These are phyloP conservation scores for Pythium scleroteichum DNA, from an alignment of 352 stramenopile genomes.

Conservation along the genomic window DNA sequence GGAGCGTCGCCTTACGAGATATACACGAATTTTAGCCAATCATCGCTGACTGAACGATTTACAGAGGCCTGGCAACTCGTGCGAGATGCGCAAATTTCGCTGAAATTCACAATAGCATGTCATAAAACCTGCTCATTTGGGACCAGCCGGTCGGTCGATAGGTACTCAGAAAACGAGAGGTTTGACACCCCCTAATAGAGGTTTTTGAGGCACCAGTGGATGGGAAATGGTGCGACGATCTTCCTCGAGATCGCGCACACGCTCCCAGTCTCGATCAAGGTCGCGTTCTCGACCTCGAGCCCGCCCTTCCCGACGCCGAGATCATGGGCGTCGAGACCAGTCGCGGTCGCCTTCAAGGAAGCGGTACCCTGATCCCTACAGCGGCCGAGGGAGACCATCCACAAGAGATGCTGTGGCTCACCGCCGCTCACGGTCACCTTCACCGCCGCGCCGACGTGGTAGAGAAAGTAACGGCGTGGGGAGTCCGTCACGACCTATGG, in stretches of 20 bases:
- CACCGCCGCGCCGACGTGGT: slow-evolving; percentile 3
- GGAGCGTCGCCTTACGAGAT: too few relatives aligned
- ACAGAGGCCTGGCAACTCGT: too few relatives aligned
- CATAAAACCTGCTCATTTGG: too few relatives aligned
- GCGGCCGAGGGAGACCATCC: neutral
- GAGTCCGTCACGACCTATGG: slow-evolving; percentile 39
- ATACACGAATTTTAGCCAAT: too few relatives aligned
- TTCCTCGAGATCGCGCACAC: neutral
- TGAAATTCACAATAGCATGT: too few relatives aligned
- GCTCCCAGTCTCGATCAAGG: slow-evolving; percentile 5
- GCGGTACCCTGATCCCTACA: neutral
- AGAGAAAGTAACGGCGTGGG: slow-evolving; percentile 35
- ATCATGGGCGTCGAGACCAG: neutral
- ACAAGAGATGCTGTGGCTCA: neutral
- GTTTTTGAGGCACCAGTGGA: neutral
- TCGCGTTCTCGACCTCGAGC: slow-evolving; percentile 12
- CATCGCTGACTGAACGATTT: too few relatives aligned
- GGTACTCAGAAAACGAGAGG: too few relatives aligned
- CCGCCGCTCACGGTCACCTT: slow-evolving; percentile 9
- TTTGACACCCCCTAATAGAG: too few relatives aligned
- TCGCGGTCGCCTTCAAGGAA: slow-evolving; percentile 3
- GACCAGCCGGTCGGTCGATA: too few relatives aligned
- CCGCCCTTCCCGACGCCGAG: neutral
- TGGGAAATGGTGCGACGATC: slow-evolving; percentile 10
- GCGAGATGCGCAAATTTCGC: too few relatives aligned